Evolutionary conservation across 441 rosid genomes (phyloP), one percentile per base, ranked within the genome.

Genomic region (Erodium texanum): DNA sequence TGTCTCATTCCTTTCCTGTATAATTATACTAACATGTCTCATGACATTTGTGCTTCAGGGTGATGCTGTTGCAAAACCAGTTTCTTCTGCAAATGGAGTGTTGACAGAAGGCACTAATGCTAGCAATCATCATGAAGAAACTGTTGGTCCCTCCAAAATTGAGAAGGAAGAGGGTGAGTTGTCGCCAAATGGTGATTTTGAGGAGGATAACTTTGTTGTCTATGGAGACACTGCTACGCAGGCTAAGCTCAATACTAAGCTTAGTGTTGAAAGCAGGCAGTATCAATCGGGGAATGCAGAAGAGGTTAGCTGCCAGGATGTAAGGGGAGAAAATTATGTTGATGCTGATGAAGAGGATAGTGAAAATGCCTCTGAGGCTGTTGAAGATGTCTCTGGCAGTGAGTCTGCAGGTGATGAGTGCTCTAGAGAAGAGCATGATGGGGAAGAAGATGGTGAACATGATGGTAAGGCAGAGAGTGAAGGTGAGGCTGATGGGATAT

Each of bases 141-240:
- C 87, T 23, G 74, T 65, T 48, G 81, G 70, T 15, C 86, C 83
- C 71, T 77, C 82, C 62, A 92, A 85, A 83, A 82, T 83, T 69
- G 97, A 92, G 81, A 90, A 97, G 81, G 99, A 94, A 73, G 99
- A 94, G 75, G 99, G 99, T 66, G 99, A 94, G 73, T 82, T 94
- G 76, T 94, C 99, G 68, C 99, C 98, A 61, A 86, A 83, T 73
- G 97, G 89, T 52, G 94, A 92, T 70, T 92, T 84, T 74, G 98
- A 89, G 85, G 99, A 91, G 84, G 97, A 94, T 69, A 86, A 83
- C 74, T 92, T 89, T 79, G 93, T 82, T 16, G 89, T 75, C 79
- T 84, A 84, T 82, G 93, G 81, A 68, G 94, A 84, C 70, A 80
- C 79, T 72, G 83, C 80, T 71, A 66, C 80, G 80, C 95, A 86